A percentile compares a stretch with the other conserved stretches of the same genome.
Conservation (phyloP, 441 rosid species). For the Geranium incanum region DNA sequence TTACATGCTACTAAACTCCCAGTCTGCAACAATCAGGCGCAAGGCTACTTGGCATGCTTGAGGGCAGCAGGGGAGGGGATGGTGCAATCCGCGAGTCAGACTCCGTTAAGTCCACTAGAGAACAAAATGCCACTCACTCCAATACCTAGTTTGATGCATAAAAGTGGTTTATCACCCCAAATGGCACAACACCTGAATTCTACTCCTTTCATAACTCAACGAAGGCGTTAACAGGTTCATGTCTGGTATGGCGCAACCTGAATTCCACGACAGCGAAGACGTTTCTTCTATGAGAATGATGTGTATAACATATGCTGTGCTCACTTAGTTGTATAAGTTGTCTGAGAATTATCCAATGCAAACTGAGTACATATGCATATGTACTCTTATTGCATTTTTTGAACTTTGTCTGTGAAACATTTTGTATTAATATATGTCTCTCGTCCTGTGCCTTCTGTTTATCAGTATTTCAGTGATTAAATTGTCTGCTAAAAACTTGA, state of each 20-base stretch:
- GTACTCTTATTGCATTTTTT: neutral
- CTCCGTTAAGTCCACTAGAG: constrained; percentile 41
- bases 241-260: constrained; percentile 26
- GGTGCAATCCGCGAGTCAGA: constrained; percentile 18
- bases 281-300: neutral
- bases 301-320: constrained; percentile 15
- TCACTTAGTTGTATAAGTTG: neutral
- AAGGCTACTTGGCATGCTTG: constrained; percentile 49
- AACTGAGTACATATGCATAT: neutral
- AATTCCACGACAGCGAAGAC: constrained; percentile 36
- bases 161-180: constrained; percentile 36
- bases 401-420: neutral
- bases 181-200: constrained; percentile 41
- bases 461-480: too few relatives aligned
- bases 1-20: constrained; percentile 47
- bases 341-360: neutral
- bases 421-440: too few relatives aligned
- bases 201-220: constrained; percentile 47
- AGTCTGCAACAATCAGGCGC: constrained; percentile 29
- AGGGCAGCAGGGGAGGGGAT: constrained; percentile 33
- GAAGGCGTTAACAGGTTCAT: constrained; percentile 28
- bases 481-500: too few relatives aligned
- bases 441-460: too few relatives aligned
- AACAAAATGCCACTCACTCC: constrained; percentile 44
- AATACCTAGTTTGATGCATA: constrained; percentile 26